Conservation (phyloP, 176 grass and related monocot genomes). For the barley (Hordeum vulgare) region DNA sequence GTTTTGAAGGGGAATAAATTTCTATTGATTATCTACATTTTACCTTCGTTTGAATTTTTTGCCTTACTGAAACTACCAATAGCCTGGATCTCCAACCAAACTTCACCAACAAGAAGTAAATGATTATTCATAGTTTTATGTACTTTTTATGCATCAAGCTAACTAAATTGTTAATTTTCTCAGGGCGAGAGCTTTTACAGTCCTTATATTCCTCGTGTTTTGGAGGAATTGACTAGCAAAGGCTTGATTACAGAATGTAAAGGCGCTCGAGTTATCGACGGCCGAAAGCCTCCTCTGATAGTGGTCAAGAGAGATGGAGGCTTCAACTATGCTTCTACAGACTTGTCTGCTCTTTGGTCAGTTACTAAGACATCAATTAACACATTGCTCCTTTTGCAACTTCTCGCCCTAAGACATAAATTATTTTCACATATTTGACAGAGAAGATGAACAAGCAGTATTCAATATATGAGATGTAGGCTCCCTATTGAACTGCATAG, state of each 20-base stretch:
- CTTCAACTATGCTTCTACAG: conserved; percentile 93
- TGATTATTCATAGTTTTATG: background rate
- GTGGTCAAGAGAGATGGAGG: conserved; percentile 91
- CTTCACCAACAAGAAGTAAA: background rate
- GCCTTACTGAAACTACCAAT: background rate
- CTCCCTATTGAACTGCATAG: background rate
- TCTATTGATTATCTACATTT: background rate
- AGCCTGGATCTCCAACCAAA: background rate
- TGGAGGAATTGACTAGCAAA: conserved; percentile 56
- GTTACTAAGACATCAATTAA: conserved; percentile 4
- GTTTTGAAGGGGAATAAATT: background rate
- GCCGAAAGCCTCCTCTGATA: conserved; percentile 74
- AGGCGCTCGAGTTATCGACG: conserved; percentile 71
- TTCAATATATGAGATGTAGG: background rate
- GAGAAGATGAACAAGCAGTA: background rate
- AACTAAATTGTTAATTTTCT: background rate
- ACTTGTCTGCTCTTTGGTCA: conserved; percentile 78
- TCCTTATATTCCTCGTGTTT: conserved; percentile 65
- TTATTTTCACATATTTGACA: background rate
- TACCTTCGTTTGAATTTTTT: background rate
- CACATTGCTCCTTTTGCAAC: background rate
- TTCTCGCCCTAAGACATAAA: background rate
- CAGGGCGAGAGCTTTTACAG: conserved; percentile 97
- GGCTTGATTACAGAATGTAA: conserved; percentile 72
- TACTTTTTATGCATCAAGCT: background rate